Base-by-base conservation (phyloP, 768 basidiomycete genomes). In the Sistotremastrum suecicum region DNA sequence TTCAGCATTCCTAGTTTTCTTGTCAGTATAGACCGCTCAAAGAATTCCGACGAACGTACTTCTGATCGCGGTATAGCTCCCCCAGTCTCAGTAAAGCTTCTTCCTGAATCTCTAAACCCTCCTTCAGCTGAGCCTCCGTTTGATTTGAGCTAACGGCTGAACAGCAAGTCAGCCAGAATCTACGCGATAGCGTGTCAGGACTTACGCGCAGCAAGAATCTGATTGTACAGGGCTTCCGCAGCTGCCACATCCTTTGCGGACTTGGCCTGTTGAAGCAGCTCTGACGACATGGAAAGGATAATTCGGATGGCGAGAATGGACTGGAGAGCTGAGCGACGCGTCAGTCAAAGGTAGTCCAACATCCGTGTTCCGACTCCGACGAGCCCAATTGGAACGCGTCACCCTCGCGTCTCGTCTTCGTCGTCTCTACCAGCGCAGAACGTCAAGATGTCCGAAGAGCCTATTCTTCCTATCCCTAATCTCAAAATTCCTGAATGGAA, bases 381-480 rank as follows among this genome's bases (percentile, higher is more conserved):
- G 41, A 29, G 41, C 20, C 39, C 45, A 60, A 62, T 63, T 62
- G 42, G 43, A 50, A 55, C 50, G 41, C 44, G 38, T 11, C 37
- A n/a, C n/a, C 41, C 46, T 53, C 51, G 51, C 53, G 50, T 56
- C 49, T 39, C 49, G 46, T 35, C 36, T 10, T 31, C 36, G 47
- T 42, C 63, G n/a, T 12, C 36, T 20, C 20, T 20, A 20, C 20
- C 20, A 20, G 20, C 28, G 37, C 45, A 33, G 11, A 45, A n/a
- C n/a, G n/a, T 11, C 43, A 53, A 42, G 47, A 90, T 91, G 87
- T 74, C 86, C 44, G 85, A 94, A 61, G 87, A 92, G 51, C 65
- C 75, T 9, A 77, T 91, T 2, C 71, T 86, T 36, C 88, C 88
- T 0, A 82, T 86, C 50, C 92, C 91, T 28, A 92, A 95, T 59